phyloP scores from a whole-genome alignment of 108 stramenopile genomes.

The Discostella pseudostelligera region DNA sequence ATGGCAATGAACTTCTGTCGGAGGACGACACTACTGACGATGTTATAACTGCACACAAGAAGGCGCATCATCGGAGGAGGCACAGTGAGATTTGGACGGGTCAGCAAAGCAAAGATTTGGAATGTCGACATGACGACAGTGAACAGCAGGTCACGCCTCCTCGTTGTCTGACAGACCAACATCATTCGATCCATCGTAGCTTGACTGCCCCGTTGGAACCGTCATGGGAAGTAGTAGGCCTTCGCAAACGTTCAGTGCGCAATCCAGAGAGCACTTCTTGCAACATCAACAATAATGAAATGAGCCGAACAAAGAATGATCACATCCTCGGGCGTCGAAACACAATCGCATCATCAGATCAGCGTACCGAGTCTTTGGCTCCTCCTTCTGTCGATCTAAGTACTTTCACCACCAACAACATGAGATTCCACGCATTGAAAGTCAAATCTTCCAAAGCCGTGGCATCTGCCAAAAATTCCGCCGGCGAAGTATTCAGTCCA shows the following conservation, averaged over 20 bases:
- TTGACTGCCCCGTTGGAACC: constrained; percentile 4
- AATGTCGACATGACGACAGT: background rate
- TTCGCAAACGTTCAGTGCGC: background rate
- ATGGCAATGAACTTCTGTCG: constrained; percentile 31
- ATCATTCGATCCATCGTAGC: constrained; percentile 1
- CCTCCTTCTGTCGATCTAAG: too few species aligned
- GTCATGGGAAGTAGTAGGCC: constrained; percentile 5
- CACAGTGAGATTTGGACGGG: constrained; percentile 1
- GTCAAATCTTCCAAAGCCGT: constrained; percentile 15
- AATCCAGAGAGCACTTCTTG: background rate
- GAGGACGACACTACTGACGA: background rate
- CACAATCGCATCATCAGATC: constrained; percentile 6
- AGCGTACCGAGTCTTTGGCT: background rate
- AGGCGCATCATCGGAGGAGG: background rate
- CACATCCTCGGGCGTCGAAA: background rate
- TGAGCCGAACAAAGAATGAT: background rate
- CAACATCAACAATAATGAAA: background rate
- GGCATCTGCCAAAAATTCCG: constrained; percentile 14
- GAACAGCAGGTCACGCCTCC: background rate
- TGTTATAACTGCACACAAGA: background rate
- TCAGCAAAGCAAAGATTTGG: background rate
- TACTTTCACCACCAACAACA: constrained; percentile 3
- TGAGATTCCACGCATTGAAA: constrained; percentile 5
- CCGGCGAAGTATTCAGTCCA: constrained; percentile 22
- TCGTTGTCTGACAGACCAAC: constrained; percentile 6